Base-by-base conservation (phyloP, 352 stramenopile genomes). In the Globisporangium emineosum region DNA sequence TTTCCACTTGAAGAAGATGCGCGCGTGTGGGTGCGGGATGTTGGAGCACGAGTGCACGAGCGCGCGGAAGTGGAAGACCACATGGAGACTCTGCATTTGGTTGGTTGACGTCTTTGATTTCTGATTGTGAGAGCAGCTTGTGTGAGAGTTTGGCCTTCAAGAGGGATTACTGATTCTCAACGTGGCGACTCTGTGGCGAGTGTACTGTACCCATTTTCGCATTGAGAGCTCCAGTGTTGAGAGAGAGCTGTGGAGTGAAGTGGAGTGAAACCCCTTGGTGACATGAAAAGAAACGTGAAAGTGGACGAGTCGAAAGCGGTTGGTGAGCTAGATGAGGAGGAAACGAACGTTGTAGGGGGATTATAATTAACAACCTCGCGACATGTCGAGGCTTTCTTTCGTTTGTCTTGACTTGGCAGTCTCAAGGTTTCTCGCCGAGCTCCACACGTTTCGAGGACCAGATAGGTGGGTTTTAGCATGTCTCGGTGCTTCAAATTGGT, bases 1-100 rank as follows among this genome's bases (percentile, higher is more conserved):
- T 54, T 76, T 79, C 69, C 66, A 78, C 47, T 76, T 79, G 60
- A 70, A 79, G 58, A 72, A 75, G 32, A 79, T 65, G n/a, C 70
- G 62, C 15, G 66, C 57, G 42, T 69, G 60, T 9, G 66, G 65
- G 27, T 74, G 56, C 0, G 74, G 69, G 21, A 81, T 70, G 59
- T 77, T 79, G 51, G 64, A 73, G 60, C 74, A 81, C 21, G 61
- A 71, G 49, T 79, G 69, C 5, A 79, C 68, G 7, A 69, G 29
- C 21, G 65, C 49, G 29, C 62, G n/a, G 13, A 82, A 55, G 62
- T 79, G 58, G 25, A 82, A 78, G 19, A 60, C 62, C 5, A 73
- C 63, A 10, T 10, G 53, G 19, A 59, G 10, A 21, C 32, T 59
- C 33, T 43, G 32, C 53, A 59, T n/a, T n/a, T 59, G 30, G 8